A percentile compares a stretch with the other conserved stretches of the same genome.
These are phyloP conservation scores for Paraconiothyrium brasiliense DNA, from an alignment of 2,329 filamentous ascomycete species.

Conservation along the genomic window DNA sequence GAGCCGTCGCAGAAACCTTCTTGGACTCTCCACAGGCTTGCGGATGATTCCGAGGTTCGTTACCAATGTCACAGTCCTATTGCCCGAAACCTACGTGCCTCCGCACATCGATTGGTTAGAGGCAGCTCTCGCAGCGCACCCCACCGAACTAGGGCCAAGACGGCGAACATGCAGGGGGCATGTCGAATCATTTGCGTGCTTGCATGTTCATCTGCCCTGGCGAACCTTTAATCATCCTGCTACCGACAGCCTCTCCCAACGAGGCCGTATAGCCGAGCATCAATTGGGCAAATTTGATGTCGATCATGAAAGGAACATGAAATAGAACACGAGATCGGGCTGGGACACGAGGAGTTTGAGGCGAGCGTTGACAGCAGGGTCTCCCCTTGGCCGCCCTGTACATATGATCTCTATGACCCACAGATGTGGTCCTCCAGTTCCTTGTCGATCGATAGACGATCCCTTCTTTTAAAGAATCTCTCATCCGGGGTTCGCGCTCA, in stretches of 20 bases:
- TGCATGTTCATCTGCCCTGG: no score
- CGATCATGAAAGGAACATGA: constrained; percentile 17
- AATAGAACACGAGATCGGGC: background rate
- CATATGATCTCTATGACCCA: background rate
- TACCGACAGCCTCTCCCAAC: background rate
- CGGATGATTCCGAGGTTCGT: background rate
- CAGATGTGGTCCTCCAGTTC: background rate
- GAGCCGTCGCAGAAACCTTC: background rate
- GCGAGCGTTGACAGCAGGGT: background rate
- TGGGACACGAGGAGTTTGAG: background rate
- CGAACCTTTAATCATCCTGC: no score
- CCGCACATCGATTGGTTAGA: background rate
- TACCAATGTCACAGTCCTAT: background rate
- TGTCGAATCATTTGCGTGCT: background rate
- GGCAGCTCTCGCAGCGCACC: background rate
- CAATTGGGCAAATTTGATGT: background rate
- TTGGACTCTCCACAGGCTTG: background rate
- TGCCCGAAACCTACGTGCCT: constrained; percentile 2
- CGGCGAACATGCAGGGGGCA: background rate
- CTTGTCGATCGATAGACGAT: background rate
- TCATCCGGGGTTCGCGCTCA: background rate
- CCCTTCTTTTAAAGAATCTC: background rate
- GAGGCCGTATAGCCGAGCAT: background rate
- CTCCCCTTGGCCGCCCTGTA: background rate
- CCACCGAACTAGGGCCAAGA: background rate